phyloP scores from a whole-genome alignment of 2,329 filamentous ascomycete genomes.

The Alternaria arbusti region DNA sequence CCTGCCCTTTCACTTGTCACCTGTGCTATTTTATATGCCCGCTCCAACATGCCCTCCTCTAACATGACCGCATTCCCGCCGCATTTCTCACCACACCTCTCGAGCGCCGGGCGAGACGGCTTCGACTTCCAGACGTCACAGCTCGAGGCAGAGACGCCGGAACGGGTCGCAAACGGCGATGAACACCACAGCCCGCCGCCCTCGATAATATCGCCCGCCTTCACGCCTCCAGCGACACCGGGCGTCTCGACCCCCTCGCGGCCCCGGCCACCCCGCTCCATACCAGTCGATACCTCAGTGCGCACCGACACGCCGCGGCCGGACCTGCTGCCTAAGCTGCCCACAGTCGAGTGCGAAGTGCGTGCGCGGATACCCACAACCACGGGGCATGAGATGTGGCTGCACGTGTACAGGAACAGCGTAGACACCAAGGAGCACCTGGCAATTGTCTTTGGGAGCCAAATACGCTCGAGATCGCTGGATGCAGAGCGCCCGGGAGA shows the following conservation, averaged over 20 bases:
- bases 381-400: slow-evolving; percentile 91
- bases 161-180: slow-evolving; percentile 3
- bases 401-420: slow-evolving; percentile 93
- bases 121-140: slow-evolving; percentile 40
- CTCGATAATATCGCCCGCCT: slow-evolving; percentile 56
- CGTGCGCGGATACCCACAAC: slow-evolving; percentile 94
- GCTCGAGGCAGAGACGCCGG: slow-evolving; percentile 26
- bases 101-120: slow-evolving; percentile 48
- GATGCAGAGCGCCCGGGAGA: slow-evolving; percentile 76
- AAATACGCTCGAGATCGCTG: slow-evolving; percentile 75
- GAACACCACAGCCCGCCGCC: slow-evolving; percentile 40
- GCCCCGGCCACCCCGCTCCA: slow-evolving; percentile 46
- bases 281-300: slow-evolving; percentile 51
- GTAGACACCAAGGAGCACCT: slow-evolving; percentile 95
- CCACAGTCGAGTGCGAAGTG: slow-evolving; percentile 90
- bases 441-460: slow-evolving; percentile 92
- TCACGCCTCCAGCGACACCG: slow-evolving; percentile 50
- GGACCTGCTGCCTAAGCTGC: slow-evolving; percentile 75
- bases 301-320: slow-evolving; percentile 62
- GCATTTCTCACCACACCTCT: slow-evolving; percentile 61
- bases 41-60: neutral
- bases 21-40: neutral
- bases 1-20: neutral
- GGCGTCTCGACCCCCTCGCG: slow-evolving; percentile 43
- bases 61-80: slow-evolving; percentile 61